Conservation (phyloP, 2,329 filamentous ascomycete genomes). For the Trichoderma sp. region DNA sequence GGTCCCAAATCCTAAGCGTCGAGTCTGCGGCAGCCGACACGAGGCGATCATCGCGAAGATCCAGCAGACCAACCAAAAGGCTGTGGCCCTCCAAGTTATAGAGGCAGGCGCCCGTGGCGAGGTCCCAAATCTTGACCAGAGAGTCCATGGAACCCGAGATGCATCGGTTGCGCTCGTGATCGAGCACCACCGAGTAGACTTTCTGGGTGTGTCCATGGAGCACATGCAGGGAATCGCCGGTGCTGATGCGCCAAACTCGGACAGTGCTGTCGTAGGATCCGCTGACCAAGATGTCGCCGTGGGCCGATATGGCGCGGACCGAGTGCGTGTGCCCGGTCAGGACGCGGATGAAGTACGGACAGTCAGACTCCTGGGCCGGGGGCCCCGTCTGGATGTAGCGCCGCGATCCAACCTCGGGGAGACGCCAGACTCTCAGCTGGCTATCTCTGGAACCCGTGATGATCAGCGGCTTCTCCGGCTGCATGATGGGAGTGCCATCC, state of each 20-base stretch:
- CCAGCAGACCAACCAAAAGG: conserved; percentile 85
- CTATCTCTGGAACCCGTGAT: conserved; percentile 97
- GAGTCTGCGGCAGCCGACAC: conserved; percentile 95
- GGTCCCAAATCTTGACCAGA: conserved; percentile 94
- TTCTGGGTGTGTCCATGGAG: conserved; percentile 86
- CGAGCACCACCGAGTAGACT: conserved; percentile 94
- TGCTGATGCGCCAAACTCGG: conserved; percentile 95
- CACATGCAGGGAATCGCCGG: conserved; percentile 79
- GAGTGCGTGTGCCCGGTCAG: conserved; percentile 87
- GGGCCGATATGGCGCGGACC: conserved; percentile 90
- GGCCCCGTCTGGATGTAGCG: conserved; percentile 77
- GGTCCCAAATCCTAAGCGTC: conserved; percentile 95
- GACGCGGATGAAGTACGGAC: conserved; percentile 90
- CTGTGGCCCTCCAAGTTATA: conserved; percentile 91
- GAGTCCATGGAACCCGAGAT: conserved; percentile 99
- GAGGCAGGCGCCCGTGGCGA: conserved; percentile 78
- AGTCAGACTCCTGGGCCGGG: conserved; percentile 71
- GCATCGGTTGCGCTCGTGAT: conserved; percentile 86
- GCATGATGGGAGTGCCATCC: conserved; percentile 75
- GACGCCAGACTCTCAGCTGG: conserved; percentile 87
- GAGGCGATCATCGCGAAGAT: conserved; percentile 82
- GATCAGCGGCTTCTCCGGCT: conserved; percentile 91
- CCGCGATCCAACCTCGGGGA: conserved; percentile 75
- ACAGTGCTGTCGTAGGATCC: conserved; percentile 96
- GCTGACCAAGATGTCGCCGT: conserved; percentile 93